Evolutionary conservation across 139 green algal species (phyloP).

Genomic region (Nannochloris sp.): DNA sequence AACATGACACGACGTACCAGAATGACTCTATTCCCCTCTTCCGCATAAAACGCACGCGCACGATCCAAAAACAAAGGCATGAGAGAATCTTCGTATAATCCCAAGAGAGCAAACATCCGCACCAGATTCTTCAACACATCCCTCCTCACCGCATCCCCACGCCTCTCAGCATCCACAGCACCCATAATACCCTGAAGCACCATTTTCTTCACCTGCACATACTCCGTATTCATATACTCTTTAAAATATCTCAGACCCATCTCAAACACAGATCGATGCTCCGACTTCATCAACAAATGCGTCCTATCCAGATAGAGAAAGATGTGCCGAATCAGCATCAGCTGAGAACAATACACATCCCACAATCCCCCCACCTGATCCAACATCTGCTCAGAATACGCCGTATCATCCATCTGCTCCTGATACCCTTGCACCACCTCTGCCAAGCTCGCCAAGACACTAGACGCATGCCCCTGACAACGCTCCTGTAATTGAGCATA

Average conservation of each 20-base stretch:
- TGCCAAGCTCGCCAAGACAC: no score
- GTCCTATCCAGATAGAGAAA: slow-evolving; percentile 96
- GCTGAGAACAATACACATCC: slow-evolving; percentile 69
- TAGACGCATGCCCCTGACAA: slow-evolving; percentile 60
- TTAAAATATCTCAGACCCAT: slow-evolving; percentile 82
- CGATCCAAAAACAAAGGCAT: slow-evolving; percentile 45
- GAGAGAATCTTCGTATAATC: slow-evolving; percentile 62
- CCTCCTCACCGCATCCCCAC: slow-evolving; percentile 67
- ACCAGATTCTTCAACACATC: slow-evolving; percentile 63
- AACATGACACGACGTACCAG: slow-evolving; percentile 21
- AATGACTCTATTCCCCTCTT: slow-evolving; percentile 49
- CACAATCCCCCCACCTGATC: slow-evolving; percentile 57
- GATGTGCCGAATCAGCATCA: slow-evolving; percentile 84
- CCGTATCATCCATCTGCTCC: no score
- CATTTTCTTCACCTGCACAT: slow-evolving; percentile 50
- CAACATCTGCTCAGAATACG: slow-evolving; percentile 57
- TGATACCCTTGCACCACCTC: no score
- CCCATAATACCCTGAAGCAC: slow-evolving; percentile 56
- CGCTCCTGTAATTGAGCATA: slow-evolving; percentile 70
- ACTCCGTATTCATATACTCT: slow-evolving; percentile 50
- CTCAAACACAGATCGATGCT: slow-evolving; percentile 77
- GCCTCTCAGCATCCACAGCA: slow-evolving; percentile 63
- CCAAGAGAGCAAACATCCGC: slow-evolving; percentile 59
- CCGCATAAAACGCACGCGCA: slow-evolving; percentile 39
- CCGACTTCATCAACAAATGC: slow-evolving; percentile 62